Base-by-base conservation (phyloP, 345 rosid species). In the Aquilaria yunnanensis region DNA sequence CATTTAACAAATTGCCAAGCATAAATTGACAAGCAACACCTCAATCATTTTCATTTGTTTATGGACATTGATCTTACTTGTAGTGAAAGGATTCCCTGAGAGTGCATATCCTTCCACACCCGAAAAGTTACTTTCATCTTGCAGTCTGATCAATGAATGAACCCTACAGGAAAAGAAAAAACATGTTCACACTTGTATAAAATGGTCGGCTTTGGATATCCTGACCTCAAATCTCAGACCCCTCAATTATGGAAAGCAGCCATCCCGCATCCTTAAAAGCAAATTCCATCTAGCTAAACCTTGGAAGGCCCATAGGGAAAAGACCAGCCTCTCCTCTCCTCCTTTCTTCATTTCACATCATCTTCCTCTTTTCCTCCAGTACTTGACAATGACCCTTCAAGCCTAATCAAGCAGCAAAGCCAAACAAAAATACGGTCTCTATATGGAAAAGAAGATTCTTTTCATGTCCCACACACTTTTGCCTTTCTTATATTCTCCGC, bases 391-490 rank as follows among this genome's bases (percentile, higher is more conserved):
- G 72, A 75, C 70, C 47, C 46, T 45, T 41, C 41, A 60, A 70
- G 63, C 53, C 67, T 47, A 74, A 30, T 14, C 30, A 46, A 49
- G 48, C 61, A 61, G 67, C 61, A 49, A 12, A 60, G 29, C 9
- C 51, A 6, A 51, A 56, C 51, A 12, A 50, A 50, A 52, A 54
- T 51, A 56, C 10, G 10, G 53, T 34, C 64, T n/a, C 32, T 34
- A 49, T 12, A 3, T 8, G 50, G 60, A 61, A 48, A 43, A 73
- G 16, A 75, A 73, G 85, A 86, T 86, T 83, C 93, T 68, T 81
- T 83, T 5, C 92, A 80, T 83, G 81, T 55, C 84, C 85, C 85
- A 78, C 81, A 66, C 63, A 5, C 71, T 67, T 81, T 75, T 71
- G 65, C 80, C 80, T 78, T 70, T 66, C 73, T 69, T 70, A 80